phyloP scores from a whole-genome alignment of 2,329 filamentous ascomycete genomes.

The Sphaerostilbella broomeana region DNA sequence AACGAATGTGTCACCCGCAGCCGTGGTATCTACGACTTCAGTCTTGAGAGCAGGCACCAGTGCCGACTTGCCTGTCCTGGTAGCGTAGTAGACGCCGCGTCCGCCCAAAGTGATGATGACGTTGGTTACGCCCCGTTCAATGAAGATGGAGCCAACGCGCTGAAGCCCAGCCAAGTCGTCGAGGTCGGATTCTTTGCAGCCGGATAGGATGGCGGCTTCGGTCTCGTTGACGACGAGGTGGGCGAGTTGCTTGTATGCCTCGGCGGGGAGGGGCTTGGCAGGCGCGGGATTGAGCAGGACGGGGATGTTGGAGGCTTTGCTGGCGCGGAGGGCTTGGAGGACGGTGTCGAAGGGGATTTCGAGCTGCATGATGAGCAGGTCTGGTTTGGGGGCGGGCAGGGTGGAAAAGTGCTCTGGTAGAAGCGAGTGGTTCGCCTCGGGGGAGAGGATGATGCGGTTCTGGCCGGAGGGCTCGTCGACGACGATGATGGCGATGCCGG shows the following conservation, averaged over 20 bases:
- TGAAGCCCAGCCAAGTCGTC: conserved; percentile 39
- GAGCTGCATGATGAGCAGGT: conserved; percentile 69
- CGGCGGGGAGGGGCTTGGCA: conserved; percentile 59
- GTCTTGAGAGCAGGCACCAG: conserved; percentile 61
- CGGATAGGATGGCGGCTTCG: conserved; percentile 69
- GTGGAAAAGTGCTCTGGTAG: conserved; percentile 29
- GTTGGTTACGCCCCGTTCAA: conserved; percentile 62
- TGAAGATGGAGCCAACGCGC: conserved; percentile 52
- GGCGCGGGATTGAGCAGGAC: conserved; percentile 84
- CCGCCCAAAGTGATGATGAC: conserved; percentile 80
- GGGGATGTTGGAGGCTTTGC: conserved; percentile 42
- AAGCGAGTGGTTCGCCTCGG: conserved; percentile 60
- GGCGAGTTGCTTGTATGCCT: conserved; percentile 60
- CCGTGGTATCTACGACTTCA: conserved; percentile 82
- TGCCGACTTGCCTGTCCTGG: conserved; percentile 33
- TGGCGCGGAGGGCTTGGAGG: conserved; percentile 50
- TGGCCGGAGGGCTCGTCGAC: conserved; percentile 67
- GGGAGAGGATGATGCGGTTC: conserved; percentile 69
- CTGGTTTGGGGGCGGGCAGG: conserved; percentile 37
- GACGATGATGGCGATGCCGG: conserved; percentile 68
- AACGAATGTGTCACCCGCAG: conserved; percentile 90
- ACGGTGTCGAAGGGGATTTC: conserved; percentile 65
- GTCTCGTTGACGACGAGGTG: conserved; percentile 89
- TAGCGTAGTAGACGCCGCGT: conserved; percentile 66
- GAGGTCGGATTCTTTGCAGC: conserved; percentile 43